Evolutionary conservation across 371 early-diverging fungal species (phyloP).

Genomic region (Apophysomyces trapeziformis): DNA sequence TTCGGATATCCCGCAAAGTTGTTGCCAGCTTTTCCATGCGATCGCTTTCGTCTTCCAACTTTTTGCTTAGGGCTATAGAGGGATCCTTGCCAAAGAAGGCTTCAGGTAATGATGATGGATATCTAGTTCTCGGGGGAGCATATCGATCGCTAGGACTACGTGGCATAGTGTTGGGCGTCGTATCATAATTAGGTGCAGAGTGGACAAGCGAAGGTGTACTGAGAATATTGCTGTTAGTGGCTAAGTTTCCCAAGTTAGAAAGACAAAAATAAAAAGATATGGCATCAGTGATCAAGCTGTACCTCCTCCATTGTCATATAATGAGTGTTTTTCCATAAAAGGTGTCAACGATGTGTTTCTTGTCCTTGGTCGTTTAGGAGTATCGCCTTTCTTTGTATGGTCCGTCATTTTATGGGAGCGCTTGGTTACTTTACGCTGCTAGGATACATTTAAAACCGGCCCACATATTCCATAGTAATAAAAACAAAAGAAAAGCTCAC

Average conservation of each 20-base stretch:
- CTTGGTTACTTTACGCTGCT: slow-evolving; percentile 7
- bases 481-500: not conserved
- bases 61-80: slow-evolving; percentile 2
- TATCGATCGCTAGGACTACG: slow-evolving; percentile 7
- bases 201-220: not conserved
- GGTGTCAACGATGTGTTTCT: slow-evolving; percentile 20
- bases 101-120: not conserved
- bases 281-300: not conserved
- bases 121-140: not conserved
- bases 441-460: slow-evolving; percentile 11
- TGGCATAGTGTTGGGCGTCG: not conserved
- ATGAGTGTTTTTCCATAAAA: slow-evolving; percentile 15
- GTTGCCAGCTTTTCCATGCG: not conserved
- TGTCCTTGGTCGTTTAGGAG: not conserved
- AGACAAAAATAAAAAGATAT: not conserved
- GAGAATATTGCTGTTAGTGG: not conserved
- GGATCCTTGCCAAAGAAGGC: not conserved
- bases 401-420: slow-evolving; percentile 1
- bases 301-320: not conserved
- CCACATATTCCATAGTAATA: not conserved
- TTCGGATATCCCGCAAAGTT: not conserved
- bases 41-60: not conserved
- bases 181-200: not conserved
- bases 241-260: not conserved
- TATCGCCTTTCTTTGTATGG: not conserved